Evolutionary conservation across 306 rosid genomes (phyloP), one percentile per base, ranked within the genome.

Genomic region (Cicer cuneatum): DNA sequence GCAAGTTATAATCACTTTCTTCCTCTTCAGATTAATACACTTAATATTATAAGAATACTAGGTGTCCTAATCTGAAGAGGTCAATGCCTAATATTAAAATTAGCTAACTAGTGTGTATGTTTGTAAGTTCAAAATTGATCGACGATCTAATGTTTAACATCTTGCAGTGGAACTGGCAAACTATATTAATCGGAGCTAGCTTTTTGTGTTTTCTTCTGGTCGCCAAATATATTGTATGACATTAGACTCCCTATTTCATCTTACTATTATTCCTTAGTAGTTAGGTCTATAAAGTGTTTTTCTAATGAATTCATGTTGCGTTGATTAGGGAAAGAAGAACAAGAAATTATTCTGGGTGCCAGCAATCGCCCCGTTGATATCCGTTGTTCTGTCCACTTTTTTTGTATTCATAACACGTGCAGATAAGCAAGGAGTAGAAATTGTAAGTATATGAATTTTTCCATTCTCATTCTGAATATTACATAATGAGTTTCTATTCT

Each of bases 81-180:
- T n/a, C 9, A 18, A 7, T 6, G 21, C 9, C 56, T 49, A 49
- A 49, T 49, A 49, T 49, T 14, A 14, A 49, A 49, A 13, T 13
- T 51, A 1, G 35, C 51, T 54, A 42, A 39, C 51, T 53, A 7
- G 29, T 18, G 46, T 79, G 11, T 68, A 15, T 15, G 10, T 67
- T 75, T 52, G 53, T 43, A 74, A 47, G 52, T 24, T 71, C 57
- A 41, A 58, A 66, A 47, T 47, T 80, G 43, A 41, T 73, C 77
- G 16, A 75, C 33, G 49, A 41, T 52, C 10, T 65, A 66, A 52
- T 74, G 46, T 81, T 4, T 72, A 45, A 43, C 54, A 42, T 43
- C 80, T 76, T 85, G 91, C 93, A 94, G 96, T 94, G 98, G 98
- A 94, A 94, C 88, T 88, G 96, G 97, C 85, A 87, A 84, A 94